Evolutionary conservation across 208 protist genomes (phyloP), one percentile per base, ranked within the genome.

Genomic region (Crithidia brevicula): DNA sequence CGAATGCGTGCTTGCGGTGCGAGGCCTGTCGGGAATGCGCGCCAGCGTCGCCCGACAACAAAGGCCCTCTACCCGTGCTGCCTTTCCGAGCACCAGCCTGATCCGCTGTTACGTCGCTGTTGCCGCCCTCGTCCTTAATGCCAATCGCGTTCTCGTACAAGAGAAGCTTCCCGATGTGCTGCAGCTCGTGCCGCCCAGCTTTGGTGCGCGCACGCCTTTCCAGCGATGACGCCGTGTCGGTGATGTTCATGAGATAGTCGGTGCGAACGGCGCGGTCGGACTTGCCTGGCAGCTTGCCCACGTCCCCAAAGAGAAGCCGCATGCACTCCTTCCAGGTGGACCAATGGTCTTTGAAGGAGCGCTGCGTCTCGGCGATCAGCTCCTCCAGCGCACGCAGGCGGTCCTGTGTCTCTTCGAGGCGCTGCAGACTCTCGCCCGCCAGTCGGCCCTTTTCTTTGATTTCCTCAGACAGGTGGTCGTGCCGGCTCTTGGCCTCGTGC

Each of bases 311-410:
- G 42, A 96, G 45, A 18, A 74, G 50, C 11, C 31, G 63, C 49
- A 80, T 70, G 47, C 84, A 86, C 34, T 65, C 61, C 62, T 78
- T 81, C 88, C 91, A 96, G 46, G 74, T 77, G 27, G 46, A 52
- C 88, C 91, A 94, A 67, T 96, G 91, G 15, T 78, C 78, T 0
- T 60, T 27, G 49, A 93, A 65, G 28, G 91, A 92, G 20, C 53
- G 10, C 58, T 85, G 40, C 7, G 85, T 92, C 62, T 86, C 84
- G 4, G 65, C 52, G 20, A 85, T 76, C 22, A 96, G 83, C 45
- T 66, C 57, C 64, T 92, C 56, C 15, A 96, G 69, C 23, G 47
- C 57, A 15, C 70, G 74, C 38, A 86, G 58, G 23, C 83, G 81
- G 23, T 34, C 47, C 52, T 79, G 68, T n/a, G 75, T 76, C 62